A percentile compares a stretch with the other conserved stretches of the same genome.
These are phyloP conservation scores for Cercis canadensis DNA, from an alignment of 306 rosid genomes.

Conservation along the genomic window DNA sequence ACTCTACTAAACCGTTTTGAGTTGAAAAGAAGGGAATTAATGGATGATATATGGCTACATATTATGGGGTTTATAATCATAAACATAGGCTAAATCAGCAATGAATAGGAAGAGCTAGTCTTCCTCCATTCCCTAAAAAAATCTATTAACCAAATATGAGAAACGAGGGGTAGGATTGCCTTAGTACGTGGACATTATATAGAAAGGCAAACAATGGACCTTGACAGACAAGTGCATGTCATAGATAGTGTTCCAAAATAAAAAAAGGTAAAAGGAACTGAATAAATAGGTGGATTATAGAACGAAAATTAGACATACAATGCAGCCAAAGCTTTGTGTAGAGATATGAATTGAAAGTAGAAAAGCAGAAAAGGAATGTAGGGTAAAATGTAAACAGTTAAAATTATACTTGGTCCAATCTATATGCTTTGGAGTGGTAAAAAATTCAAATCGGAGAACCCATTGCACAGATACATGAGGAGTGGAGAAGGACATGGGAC, in stretches of 20 bases:
- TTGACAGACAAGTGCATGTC: conserved; percentile 1
- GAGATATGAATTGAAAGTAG: conserved; percentile 4
- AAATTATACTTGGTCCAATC: conserved; percentile 81
- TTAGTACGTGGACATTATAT: neutral
- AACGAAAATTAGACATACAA: neutral
- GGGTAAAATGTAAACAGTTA: conserved; percentile 5
- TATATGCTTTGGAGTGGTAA: conserved; percentile 83
- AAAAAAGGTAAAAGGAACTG: no score
- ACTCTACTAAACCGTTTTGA: conserved; percentile 21
- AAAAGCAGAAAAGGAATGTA: neutral
- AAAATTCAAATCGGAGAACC: conserved; percentile 97
- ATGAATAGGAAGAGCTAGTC: neutral
- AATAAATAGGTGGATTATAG: neutral
- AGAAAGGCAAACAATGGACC: conserved; percentile 1
- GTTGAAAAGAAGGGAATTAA: neutral
- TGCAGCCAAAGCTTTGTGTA: conserved; percentile 5
- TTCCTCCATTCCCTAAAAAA: conserved; percentile 10
- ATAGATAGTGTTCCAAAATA: neutral
- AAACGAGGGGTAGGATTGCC: neutral
- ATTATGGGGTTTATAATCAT: no score
- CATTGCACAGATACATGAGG: conserved; percentile 90
- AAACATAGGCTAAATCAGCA: neutral
- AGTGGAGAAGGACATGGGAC: conserved; percentile 98
- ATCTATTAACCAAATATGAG: conserved; percentile 1
- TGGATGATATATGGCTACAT: neutral